Evolutionary conservation across 2,329 filamentous ascomycete genomes (phyloP), one percentile per base, ranked within the genome.

Genomic region (Chalara sp.): DNA sequence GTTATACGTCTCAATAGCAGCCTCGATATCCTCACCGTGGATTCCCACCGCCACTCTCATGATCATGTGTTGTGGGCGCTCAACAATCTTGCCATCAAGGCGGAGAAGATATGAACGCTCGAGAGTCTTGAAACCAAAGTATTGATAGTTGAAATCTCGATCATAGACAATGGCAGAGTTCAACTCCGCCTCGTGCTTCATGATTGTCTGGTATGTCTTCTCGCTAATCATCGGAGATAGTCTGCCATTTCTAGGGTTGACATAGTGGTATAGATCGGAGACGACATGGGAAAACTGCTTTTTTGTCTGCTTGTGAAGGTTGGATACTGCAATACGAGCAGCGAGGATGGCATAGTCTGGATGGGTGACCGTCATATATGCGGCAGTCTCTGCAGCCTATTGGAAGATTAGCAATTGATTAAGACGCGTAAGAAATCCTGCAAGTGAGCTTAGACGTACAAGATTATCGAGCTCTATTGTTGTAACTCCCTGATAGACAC

Each of bases 281-380:
- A 99, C 81, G 53, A 99, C 93, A 46, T 89, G 78, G n/a, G 93
- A 97, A 77, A 95, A 99, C 69, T 97, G 92, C 80, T 99, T 99
- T 82, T 97, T 97, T 58, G 93, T 99, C 80, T 99, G 93, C 76
- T 99, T 99, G 84, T 99, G 93, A 53, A 99, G 86, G 76, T 99
- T 99, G 66, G 93, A 99, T 50, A 99, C 93, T 62, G 93, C 93
- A 67, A 99, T 97, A 74, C 93, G 91, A 60, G 93, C 93, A 58
- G 93, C 93, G 53, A 99, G 89, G 68, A 97, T 95, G 69, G 93
- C 93, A 70, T 99, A 99, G 75, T 99, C 93, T 65, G 93, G 93
- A 71, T 99, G 93, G 56, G 92, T 99, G 63, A 96, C 92, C 55
- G 93, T 99, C 93, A 99, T 99, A 78, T 99, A 99, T 52, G 93